These are phyloP conservation scores for Lasiosphaeria hispida DNA, from an alignment of 495 filamentous ascomycete genomes.

Conservation along the genomic window DNA sequence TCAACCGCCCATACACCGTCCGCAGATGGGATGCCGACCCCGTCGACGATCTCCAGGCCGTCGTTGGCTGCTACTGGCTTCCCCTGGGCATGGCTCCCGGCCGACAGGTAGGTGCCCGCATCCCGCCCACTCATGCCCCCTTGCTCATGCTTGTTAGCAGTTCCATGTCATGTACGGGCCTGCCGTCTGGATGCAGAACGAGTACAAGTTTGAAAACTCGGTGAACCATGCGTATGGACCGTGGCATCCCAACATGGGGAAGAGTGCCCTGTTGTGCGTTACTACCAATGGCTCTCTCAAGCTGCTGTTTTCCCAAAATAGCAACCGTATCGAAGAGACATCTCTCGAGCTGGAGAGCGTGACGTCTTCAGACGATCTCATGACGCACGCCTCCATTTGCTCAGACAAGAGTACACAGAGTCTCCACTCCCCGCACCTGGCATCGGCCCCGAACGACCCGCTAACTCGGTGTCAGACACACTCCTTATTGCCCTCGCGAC, in stretches of 20 bases:
- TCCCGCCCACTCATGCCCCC: not conserved
- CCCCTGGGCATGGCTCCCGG: conserved; percentile 45
- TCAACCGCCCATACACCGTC: conserved; percentile 62
- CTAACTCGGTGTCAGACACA: conserved; percentile 40
- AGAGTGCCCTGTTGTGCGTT: conserved; percentile 67
- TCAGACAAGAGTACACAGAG: conserved; percentile 59
- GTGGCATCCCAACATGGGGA: conserved; percentile 61
- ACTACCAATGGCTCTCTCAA: conserved; percentile 67
- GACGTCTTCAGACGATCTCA: conserved; percentile 61
- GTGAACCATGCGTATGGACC: conserved; percentile 61
- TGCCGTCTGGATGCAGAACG: conserved; percentile 41
- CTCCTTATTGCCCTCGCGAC: conserved; percentile 66
- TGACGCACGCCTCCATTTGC: conserved; percentile 79
- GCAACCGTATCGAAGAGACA: conserved; percentile 64
- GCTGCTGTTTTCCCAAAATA: conserved; percentile 65
- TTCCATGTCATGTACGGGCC: conserved; percentile 41
- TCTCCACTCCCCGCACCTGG: not conserved
- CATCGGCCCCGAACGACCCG: not conserved
- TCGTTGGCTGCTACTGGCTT: conserved; percentile 87
- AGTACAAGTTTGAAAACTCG: conserved; percentile 45
- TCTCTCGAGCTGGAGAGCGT: conserved; percentile 67
- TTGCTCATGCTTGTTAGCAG: conserved; percentile 1
- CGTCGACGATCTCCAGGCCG: conserved; percentile 66
- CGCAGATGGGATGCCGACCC: conserved; percentile 57
- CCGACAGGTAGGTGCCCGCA: conserved; percentile 45